A percentile compares a stretch with the other conserved stretches of the same genome.
Conservation (phyloP, 257 asterid species). For the Petunia axillaris region DNA sequence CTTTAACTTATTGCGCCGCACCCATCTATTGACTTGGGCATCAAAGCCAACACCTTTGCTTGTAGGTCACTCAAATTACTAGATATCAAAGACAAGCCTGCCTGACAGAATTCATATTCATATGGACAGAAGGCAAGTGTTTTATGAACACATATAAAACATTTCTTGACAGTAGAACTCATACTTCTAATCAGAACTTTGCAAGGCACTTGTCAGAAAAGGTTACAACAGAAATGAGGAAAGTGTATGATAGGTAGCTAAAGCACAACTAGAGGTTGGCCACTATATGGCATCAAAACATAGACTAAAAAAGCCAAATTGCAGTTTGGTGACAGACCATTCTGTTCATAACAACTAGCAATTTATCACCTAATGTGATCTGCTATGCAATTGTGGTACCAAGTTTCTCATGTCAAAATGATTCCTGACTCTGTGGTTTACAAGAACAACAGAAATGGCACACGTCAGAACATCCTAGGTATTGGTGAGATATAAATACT, state of each 20-base stretch:
- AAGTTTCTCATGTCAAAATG: neutral
- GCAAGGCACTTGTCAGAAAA: neutral
- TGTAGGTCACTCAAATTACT: neutral
- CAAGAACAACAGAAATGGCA: neutral
- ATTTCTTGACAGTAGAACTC: neutral
- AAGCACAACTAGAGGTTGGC: neutral
- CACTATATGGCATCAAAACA: neutral
- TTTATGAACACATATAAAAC: neutral
- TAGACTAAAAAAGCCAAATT: neutral
- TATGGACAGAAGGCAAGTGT: neutral
- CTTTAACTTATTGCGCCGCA: neutral
- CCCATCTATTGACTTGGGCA: neutral
- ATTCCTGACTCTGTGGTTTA: neutral
- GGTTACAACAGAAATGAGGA: neutral
- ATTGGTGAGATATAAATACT: neutral
- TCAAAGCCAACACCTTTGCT: neutral
- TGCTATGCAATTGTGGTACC: neutral
- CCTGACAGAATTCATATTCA: neutral
- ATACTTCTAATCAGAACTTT: neutral
- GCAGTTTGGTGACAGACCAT: neutral
- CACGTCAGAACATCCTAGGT: neutral
- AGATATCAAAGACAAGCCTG: neutral
- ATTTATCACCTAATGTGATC: neutral
- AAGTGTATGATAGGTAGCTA: slow-evolving; percentile 7
- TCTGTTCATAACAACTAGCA: no score